Evolutionary conservation across 805 yeast species (phyloP).

Genomic region (Nakazawaea ambrosiae): DNA sequence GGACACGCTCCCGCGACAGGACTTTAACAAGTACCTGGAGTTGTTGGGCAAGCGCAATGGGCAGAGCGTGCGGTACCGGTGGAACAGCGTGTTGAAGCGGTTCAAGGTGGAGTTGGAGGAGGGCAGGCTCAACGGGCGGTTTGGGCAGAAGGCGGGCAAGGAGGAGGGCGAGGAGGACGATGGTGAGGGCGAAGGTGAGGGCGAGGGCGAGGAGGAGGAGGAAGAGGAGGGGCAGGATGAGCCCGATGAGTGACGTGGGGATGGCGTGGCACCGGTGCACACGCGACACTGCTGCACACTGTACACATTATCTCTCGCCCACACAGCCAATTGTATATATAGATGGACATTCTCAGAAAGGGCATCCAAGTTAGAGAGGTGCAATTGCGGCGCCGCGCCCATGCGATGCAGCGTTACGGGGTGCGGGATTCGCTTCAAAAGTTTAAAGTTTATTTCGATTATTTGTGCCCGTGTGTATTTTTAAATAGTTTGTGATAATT

Average conservation of each 20-base stretch:
- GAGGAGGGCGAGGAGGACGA: constrained; percentile 4
- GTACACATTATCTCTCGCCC: no score
- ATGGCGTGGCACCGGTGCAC: no score
- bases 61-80: constrained; percentile 9
- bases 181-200: background rate
- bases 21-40: constrained; percentile 7
- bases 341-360: no score
- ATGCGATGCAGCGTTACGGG: no score
- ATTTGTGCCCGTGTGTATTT: no score
- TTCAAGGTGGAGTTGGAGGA: constrained; percentile 6
- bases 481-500: no score
- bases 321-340: no score
- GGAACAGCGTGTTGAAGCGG: constrained; percentile 9
- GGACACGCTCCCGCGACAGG: constrained; percentile 9
- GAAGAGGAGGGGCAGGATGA: constrained; percentile 1
- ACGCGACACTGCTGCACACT: no score
- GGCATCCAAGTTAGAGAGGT: no score
- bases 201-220: background rate
- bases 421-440: no score
- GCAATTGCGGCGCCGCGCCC: no score
- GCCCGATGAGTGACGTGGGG: background rate
- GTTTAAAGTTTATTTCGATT: no score
- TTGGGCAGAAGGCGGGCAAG: background rate
- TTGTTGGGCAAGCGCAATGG: constrained; percentile 9
- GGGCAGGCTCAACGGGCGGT: constrained; percentile 9